A percentile compares a stretch with the other conserved stretches of the same genome.
phyloP scores from a whole-genome alignment of 305 asterid genomes.

The Fraxinus floribunda region DNA sequence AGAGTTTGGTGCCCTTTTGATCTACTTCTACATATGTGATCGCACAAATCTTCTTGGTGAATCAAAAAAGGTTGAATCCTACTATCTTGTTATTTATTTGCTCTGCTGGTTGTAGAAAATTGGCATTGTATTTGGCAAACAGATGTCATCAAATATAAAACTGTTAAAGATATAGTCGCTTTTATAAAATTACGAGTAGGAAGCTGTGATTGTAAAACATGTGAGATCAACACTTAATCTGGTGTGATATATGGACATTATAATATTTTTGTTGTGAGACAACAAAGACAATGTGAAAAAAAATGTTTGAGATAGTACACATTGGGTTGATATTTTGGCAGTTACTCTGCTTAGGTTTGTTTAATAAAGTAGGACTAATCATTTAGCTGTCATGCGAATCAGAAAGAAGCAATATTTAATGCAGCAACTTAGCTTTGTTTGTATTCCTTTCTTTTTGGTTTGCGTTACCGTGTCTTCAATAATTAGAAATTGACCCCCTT shows the following conservation, averaged over 20 bases:
- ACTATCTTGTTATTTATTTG: constrained; percentile 4
- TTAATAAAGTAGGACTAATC: not conserved
- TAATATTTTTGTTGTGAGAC: not conserved
- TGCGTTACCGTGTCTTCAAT: not conserved
- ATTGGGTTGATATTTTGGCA: not conserved
- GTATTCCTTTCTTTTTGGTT: not conserved
- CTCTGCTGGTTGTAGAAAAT: not conserved
- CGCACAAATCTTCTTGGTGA: constrained; percentile 83
- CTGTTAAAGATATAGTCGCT: not conserved
- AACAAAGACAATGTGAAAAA: not conserved
- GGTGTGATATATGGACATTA: not conserved
- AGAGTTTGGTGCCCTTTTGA: constrained; percentile 78
- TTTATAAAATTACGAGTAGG: not conserved
- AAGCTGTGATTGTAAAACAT: not conserved
- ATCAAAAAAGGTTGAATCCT: constrained; percentile 60
- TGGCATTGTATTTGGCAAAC: not conserved
- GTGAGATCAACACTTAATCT: not conserved
- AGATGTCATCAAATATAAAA: not conserved
- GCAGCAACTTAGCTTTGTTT: not conserved
- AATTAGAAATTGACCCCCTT: not conserved
- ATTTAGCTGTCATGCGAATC: not conserved
- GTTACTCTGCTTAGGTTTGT: not conserved
- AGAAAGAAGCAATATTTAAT: not conserved
- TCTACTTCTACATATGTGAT: constrained; percentile 75
- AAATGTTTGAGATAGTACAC: not conserved